Percentiles rank a stretch among this genome's conserved stretches.
Conservation (phyloP, 192 early-diverging fungal genomes). For the Podila epicladia region DNA sequence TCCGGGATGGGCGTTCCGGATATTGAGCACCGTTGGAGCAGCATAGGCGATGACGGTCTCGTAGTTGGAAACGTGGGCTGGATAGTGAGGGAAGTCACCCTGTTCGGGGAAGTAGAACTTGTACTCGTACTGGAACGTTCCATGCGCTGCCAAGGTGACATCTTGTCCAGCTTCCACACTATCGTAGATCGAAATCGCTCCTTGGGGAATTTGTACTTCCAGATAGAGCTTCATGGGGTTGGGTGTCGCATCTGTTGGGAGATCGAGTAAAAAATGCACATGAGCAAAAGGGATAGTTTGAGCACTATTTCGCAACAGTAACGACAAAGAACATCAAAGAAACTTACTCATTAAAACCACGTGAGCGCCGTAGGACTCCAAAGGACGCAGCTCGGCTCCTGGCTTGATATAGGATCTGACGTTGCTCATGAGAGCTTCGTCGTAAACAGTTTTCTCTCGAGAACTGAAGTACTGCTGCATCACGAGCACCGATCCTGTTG, state of each 20-base stretch:
- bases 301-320: no score
- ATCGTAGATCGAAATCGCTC: constrained; percentile 39
- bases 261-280: background rate
- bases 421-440: constrained; percentile 18
- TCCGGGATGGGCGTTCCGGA: constrained; percentile 9
- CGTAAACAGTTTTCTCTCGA: constrained; percentile 13
- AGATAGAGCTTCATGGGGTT: constrained; percentile 50
- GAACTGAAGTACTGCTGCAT: constrained; percentile 33
- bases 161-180: constrained; percentile 20
- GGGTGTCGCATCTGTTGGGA: constrained; percentile 50
- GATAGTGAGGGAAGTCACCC: constrained; percentile 49
- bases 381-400: constrained; percentile 9
- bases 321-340: background rate
- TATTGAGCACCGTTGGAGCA: constrained; percentile 18
- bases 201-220: constrained; percentile 54
- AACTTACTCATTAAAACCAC: constrained; percentile 50
- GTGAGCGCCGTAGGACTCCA: constrained; percentile 33
- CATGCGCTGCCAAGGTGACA: constrained; percentile 22
- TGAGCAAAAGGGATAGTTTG: background rate
- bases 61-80: constrained; percentile 48
- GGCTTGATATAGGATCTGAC: constrained; percentile 23
- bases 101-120: constrained; percentile 61
- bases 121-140: constrained; percentile 39
- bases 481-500: constrained; percentile 18
- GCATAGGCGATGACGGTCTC: constrained; percentile 38